Evolutionary conservation across 176 grass and related monocot species (phyloP), one percentile per base, ranked within the genome.

Genomic region (Ananas comosus): DNA sequence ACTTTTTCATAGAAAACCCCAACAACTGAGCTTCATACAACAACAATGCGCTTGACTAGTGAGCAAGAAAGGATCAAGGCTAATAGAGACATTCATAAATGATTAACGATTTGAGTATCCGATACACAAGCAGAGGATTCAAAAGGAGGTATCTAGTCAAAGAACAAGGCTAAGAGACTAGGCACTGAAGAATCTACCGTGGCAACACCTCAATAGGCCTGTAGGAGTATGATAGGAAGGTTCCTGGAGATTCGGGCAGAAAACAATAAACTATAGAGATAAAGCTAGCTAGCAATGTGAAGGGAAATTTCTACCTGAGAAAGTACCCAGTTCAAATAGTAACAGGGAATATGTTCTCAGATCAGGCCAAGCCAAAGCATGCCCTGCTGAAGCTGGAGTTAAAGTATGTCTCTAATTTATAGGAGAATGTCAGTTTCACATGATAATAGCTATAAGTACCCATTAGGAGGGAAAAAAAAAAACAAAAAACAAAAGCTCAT

Each of bases 331-430:
- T 42, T 42, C 4, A 61, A 19, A 19, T 11, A 19, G 16, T 4
- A 9, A 13, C 16, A 22, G 21, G 21, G 16, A 61, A 61, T 61
- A 61, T 14, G 56, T 19, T 19, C n/a, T 18, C 16, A 10, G 66
- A 69, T 8, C 48, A 71, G 2, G 51, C 4, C 28, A n/a, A 49
- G 21, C 42, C 68, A 71, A 69, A 71, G 18, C 9, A 71, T 71
- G 68, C 68, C 68, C 16, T 48, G 68, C 48, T 71, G 68, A 24
- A 51, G 51, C 11, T 13, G 19, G 51, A 71, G 68, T 25, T 61
- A 61, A 71, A 69, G 48, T 69, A 49, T 18, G n/a, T 69, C 49
- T 48, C n/a, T 71, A 71, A 71, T 71, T 13, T 23, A 51, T 51
- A 21, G 14, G 16, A 71, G 68, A 12, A 23, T 71, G 68, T n/a